A percentile compares a stretch with the other conserved stretches of the same genome.
These are phyloP conservation scores for Stagonosporopsis cucurbitacearum DNA, from an alignment of 2,329 filamentous ascomycete species.

Conservation along the genomic window DNA sequence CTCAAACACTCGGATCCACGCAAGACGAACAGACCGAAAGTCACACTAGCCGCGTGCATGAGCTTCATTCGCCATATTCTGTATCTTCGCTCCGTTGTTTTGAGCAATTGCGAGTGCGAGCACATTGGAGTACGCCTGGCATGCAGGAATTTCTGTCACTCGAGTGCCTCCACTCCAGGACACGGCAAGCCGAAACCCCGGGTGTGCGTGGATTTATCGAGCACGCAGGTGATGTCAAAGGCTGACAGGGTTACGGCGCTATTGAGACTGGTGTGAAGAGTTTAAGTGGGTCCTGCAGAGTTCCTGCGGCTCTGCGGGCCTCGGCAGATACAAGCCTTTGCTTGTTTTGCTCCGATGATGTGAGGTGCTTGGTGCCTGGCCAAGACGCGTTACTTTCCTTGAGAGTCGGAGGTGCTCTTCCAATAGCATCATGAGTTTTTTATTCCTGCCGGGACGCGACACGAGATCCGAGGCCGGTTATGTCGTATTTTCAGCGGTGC, in stretches of 20 bases:
- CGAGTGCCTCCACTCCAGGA: constrained; percentile 1
- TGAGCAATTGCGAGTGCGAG: too few species aligned
- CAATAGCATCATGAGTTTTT: background rate
- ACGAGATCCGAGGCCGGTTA: constrained; percentile 9
- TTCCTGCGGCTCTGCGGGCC: constrained; percentile 24
- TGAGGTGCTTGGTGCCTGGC: background rate
- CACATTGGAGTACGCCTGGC: too few species aligned
- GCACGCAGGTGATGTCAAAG: constrained; percentile 25
- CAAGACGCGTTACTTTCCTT: constrained; percentile 9
- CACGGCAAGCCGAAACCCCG: constrained; percentile 13
- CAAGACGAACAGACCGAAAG: too few species aligned
- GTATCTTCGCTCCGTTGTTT: too few species aligned
- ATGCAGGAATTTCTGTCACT: constrained; percentile 13
- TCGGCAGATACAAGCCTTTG: constrained; percentile 20
- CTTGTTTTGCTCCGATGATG: constrained; percentile 13
- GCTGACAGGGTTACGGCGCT: constrained; percentile 17
- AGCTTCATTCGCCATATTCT: too few species aligned
- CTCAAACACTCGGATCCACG: too few species aligned
- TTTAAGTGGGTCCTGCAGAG: background rate
- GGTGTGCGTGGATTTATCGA: constrained; percentile 21
- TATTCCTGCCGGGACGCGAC: constrained; percentile 8
- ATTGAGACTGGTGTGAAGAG: constrained; percentile 8
- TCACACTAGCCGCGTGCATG: too few species aligned
- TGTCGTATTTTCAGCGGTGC: background rate
- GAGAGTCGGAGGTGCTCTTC: constrained; percentile 7